Base-by-base conservation (phyloP, 768 basidiomycete genomes). In the Kwoniella heveanensis region DNA sequence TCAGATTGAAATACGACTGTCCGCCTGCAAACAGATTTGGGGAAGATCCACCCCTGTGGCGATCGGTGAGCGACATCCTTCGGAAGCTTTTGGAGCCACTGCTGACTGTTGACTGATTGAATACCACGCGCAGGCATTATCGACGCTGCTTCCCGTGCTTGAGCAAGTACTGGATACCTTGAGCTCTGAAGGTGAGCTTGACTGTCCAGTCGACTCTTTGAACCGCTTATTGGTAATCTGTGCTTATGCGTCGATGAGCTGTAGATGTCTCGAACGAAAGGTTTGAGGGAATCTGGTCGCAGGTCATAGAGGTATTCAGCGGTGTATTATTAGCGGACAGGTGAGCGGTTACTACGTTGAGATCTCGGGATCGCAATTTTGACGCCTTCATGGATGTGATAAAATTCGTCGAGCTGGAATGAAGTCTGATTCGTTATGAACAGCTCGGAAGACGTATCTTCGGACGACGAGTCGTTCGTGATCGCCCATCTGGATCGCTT, bases 1-100 rank as follows among this genome's bases (percentile, higher is more conserved):
- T 97, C 77, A 92, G 93, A 74, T 82, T 98, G 67, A 94, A 94
- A 80, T 95, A 97, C 67, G 92, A 95, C 36, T 96, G 94, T 77
- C 94, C 95, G 0, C 82, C 90, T 0, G 85, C 95, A 0, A 92
- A 89, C 44, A 92, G 88, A 74, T 91, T 87, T 74, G 92, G 91
- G 1, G 88, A 90, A 57, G 95, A 94, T 72, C 81, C 80, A 22
- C 92, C 94, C 0, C 81, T 99, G 2, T 98, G 95, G 95, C 94
- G 93, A 81, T 93, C 92, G 0, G 94, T 92, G 36, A 53, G n/a
- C 39, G 13, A 54, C 26, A 10, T 9, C 10, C 54, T 49, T n/a
- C n/a, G n/a, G n/a, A n/a, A n/a, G n/a, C n/a, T 10, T 25, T n/a
- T n/a, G 13, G n/a, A 57, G 24, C 8, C 7, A 22, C 30, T 27